These are phyloP conservation scores for Ottelia alismoides DNA, from an alignment of 106 monocot species.

Conservation along the genomic window DNA sequence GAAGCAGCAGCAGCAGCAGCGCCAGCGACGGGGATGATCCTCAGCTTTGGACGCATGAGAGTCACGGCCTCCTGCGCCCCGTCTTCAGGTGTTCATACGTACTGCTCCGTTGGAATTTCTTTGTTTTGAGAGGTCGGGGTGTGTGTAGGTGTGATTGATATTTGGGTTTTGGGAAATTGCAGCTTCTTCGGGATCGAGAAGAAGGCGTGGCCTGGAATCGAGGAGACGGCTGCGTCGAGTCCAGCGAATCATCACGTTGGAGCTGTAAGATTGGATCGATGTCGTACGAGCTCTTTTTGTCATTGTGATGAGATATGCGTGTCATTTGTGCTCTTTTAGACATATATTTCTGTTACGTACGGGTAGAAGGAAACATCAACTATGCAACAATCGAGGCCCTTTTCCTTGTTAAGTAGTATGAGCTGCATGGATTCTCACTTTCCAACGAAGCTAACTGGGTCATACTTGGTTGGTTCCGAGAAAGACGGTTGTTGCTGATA, in stretches of 20 bases:
- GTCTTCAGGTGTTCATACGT: slow-evolving; percentile 38
- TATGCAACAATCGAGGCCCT: too few relatives aligned
- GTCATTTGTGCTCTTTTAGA: too few relatives aligned
- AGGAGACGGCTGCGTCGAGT: slow-evolving; percentile 45
- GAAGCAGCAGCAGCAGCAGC: slow-evolving; percentile 1
- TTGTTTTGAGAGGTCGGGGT: background rate
- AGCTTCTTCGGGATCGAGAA: slow-evolving; percentile 69
- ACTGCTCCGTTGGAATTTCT: background rate
- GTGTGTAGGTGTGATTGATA: background rate
- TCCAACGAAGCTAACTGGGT: too few relatives aligned
- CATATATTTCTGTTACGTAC: too few relatives aligned
- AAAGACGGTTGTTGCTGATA: too few relatives aligned
- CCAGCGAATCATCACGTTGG: slow-evolving; percentile 49
- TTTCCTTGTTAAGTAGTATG: too few relatives aligned
- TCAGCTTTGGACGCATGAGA: slow-evolving; percentile 62
- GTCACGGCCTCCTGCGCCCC: slow-evolving; percentile 61
- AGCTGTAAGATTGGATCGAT: slow-evolving; percentile 31
- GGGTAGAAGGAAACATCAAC: too few relatives aligned
- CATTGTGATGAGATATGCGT: too few relatives aligned
- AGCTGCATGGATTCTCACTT: too few relatives aligned
- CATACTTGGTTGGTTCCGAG: too few relatives aligned
- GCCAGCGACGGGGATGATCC: background rate
- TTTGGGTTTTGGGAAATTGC: background rate
- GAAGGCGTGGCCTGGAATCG: slow-evolving; percentile 70
- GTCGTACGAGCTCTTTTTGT: too few relatives aligned